These are phyloP conservation scores for Paramecium caudatum DNA, from an alignment of 73 alveolate species.

Conservation along the genomic window DNA sequence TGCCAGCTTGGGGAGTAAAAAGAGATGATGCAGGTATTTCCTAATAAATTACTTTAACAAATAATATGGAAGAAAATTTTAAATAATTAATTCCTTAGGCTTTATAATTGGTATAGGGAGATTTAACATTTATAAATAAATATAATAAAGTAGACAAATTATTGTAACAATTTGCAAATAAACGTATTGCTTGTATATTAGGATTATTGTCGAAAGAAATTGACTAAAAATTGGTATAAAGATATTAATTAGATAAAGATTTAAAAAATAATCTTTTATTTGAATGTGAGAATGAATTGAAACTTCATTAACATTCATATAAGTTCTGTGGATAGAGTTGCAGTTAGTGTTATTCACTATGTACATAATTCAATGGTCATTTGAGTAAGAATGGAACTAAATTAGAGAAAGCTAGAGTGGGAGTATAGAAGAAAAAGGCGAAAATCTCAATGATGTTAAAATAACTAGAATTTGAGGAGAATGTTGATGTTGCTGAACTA, in stretches of 20 bases:
- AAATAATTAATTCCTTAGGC: not conserved
- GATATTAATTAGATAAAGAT: conserved; percentile 2
- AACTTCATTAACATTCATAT: not conserved
- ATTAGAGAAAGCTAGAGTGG: not conserved
- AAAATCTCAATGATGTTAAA: not conserved
- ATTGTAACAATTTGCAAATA: not conserved
- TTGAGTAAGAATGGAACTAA: conserved; percentile 23
- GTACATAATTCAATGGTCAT: conserved; percentile 32
- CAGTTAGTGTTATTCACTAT: conserved; percentile 1
- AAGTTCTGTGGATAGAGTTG: conserved; percentile 7
- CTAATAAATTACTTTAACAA: not conserved
- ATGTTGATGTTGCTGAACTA: not conserved
- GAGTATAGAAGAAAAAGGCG: not conserved
- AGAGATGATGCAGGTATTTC: not conserved
- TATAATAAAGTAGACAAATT: not conserved
- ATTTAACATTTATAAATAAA: not conserved
- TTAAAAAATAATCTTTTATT: not conserved
- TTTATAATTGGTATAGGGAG: not conserved
- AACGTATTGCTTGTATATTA: not conserved
- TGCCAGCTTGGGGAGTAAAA: not conserved
- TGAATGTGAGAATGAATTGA: conserved; percentile 29
- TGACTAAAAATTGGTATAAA: not conserved
- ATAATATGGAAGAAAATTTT: not conserved
- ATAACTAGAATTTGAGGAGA: not conserved
- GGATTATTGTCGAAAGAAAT: not conserved